Evolutionary conservation across 768 basidiomycete genomes (phyloP).

Genomic region (Suillus paluster): DNA sequence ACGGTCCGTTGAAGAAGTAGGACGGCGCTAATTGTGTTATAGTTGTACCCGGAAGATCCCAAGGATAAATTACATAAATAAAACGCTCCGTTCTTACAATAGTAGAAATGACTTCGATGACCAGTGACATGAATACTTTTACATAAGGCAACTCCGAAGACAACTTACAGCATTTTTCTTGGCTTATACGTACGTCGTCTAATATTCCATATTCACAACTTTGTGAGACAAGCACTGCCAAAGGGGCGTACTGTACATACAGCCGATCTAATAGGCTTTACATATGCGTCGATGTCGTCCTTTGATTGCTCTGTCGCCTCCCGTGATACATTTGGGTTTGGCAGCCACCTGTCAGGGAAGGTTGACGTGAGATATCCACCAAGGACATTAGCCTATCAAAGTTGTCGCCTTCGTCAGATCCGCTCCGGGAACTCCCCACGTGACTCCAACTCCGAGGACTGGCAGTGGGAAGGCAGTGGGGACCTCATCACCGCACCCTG

Average conservation of each 20-base stretch:
- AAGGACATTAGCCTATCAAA: background rate
- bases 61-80: background rate
- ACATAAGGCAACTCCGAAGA: background rate
- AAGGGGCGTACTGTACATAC: too few relatives aligned
- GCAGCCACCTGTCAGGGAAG: background rate
- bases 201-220: background rate
- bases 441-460: slow-evolving; percentile 11
- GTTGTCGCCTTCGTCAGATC: background rate
- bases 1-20: background rate
- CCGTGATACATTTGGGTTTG: slow-evolving; percentile 4
- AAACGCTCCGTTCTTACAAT: too few relatives aligned
- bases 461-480: too few relatives aligned
- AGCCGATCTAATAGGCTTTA: background rate
- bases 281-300: too few relatives aligned
- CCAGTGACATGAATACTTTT: background rate
- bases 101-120: background rate
- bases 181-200: background rate
- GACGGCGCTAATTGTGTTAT: background rate
- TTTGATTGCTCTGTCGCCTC: background rate
- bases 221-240: too few relatives aligned
- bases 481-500: too few relatives aligned
- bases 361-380: background rate
- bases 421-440: background rate
- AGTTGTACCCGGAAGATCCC: slow-evolving; percentile 3
- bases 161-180: background rate